Evolutionary conservation across 495 filamentous ascomycete species (phyloP).

Genomic region (Lasiosphaeriaceae sp.): DNA sequence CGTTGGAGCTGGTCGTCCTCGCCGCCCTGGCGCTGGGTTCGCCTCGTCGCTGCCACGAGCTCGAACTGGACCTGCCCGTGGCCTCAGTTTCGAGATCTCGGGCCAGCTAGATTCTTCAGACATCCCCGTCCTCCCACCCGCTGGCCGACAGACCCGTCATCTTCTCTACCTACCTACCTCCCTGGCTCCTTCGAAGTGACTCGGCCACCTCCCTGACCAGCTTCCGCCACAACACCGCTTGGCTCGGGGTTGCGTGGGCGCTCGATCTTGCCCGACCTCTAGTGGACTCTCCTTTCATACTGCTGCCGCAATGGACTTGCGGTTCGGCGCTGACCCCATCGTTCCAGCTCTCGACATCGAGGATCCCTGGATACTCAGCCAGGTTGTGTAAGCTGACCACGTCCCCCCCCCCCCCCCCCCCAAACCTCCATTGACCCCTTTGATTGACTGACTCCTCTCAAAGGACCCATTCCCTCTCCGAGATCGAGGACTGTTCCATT

Average conservation of each 20-base stretch:
- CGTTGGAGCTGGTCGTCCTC: too few species aligned
- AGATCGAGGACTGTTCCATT: constrained; percentile 66
- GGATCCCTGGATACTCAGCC: constrained; percentile 44
- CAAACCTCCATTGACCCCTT: not conserved
- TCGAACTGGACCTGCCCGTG: too few species aligned
- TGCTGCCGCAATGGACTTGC: not conserved
- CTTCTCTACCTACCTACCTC: too few species aligned
- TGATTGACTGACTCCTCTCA: constrained; percentile 3
- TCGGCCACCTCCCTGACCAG: too few species aligned
- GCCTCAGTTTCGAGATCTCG: too few species aligned
- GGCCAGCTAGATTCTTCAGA: too few species aligned
- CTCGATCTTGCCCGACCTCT: not conserved
- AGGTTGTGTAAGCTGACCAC: constrained; percentile 34
- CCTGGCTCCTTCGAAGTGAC: too few species aligned
- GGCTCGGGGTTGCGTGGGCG: not conserved
- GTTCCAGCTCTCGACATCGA: constrained; percentile 34
- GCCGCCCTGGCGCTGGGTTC: too few species aligned
- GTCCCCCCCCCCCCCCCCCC: not conserved
- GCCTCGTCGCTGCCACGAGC: too few species aligned
- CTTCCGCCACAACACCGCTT: not conserved
- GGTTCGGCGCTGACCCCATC: not conserved
- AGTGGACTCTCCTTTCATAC: not conserved
- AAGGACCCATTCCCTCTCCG: constrained; percentile 34
- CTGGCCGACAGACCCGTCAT: too few species aligned
- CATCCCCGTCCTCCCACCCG: too few species aligned